Evolutionary conservation across 345 rosid genomes (phyloP), one percentile per base, ranked within the genome.

Genomic region (Aethionema arabicum): DNA sequence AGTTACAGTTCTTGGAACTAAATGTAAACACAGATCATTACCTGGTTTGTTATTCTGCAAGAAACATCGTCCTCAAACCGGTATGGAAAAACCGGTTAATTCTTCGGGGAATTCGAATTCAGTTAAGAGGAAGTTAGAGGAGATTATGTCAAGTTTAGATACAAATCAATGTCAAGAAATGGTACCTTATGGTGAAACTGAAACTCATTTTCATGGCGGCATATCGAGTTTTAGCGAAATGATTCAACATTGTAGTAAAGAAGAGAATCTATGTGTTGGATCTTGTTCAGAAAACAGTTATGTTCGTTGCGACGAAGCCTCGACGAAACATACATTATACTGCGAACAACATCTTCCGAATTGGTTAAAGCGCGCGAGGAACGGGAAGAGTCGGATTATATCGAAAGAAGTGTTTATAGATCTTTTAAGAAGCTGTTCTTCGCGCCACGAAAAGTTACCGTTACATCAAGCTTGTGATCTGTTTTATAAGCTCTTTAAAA

Each of bases 281-380:
- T 78, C 80, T 16, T 80, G 76, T 68, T 71, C 81, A 6, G 67
- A 73, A 4, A 78, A 67, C 67, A 66, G 73, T 53, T 79, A 71
- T 52, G 70, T 65, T 70, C 72, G 72, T 67, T 95, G 95, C 74
- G 70, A 44, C 66, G 96, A 85, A 39, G 75, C 66, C 74, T 87
- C 98, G 9, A 86, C 80, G 54, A 83, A 89, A 55, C 80, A 83
- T 74, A 70, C 88, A 4, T 69, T 88, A 47, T 95, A 95, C 78
- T 95, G 99, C 67, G 93, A 90, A 45, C 78, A 74, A 43, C 99
- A 95, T 76, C 87, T 95, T 71, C 99, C 99, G 8, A 88, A 92
- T 80, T 95, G 99, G 98, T 96, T 95, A 43, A 95, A 90, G 82
- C 92, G 96, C 69, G 99, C 99, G 32, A 85, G 99, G 77, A 88